These are phyloP conservation scores for Starmerella etchellsii DNA, from an alignment of 805 yeast species.

Conservation along the genomic window DNA sequence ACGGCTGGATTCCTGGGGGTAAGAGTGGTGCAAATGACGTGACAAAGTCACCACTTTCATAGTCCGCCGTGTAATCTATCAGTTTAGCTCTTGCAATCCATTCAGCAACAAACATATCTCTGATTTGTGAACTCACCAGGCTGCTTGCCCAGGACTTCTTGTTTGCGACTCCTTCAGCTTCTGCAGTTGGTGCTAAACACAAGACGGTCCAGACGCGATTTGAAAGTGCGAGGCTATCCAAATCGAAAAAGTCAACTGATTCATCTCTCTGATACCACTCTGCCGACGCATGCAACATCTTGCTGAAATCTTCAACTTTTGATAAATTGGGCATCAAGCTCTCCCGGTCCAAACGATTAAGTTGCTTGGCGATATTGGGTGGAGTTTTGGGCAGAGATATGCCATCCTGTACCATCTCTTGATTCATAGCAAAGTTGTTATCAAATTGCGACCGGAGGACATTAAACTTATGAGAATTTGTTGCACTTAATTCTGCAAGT, in stretches of 20 bases:
- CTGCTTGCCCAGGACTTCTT: constrained; percentile 27
- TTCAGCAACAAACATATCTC: constrained; percentile 28
- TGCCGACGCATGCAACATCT: constrained; percentile 20
- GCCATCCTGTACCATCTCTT: constrained; percentile 30
- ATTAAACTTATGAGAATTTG: constrained; percentile 17
- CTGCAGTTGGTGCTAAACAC: constrained; percentile 23
- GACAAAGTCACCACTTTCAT: constrained; percentile 29
- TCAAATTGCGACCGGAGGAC: constrained; percentile 29
- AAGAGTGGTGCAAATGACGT: constrained; percentile 26
- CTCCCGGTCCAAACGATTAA: constrained; percentile 11
- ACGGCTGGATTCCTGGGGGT: constrained; percentile 24
- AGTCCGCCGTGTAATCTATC: constrained; percentile 31
- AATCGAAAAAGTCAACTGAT: constrained; percentile 16
- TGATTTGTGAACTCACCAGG: constrained; percentile 28
- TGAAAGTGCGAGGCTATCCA: constrained; percentile 21
- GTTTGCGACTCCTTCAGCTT: constrained; percentile 20
- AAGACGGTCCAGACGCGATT: constrained; percentile 30
- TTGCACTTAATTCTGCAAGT: constrained; percentile 25
- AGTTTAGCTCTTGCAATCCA: constrained; percentile 28
- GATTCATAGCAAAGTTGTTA: constrained; percentile 27
- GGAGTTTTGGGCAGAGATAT: constrained; percentile 25
- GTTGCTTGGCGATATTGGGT: constrained; percentile 11
- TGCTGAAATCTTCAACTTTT: constrained; percentile 17
- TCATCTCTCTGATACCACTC: constrained; percentile 20
- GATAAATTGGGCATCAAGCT: constrained; percentile 7